Evolutionary conservation across 495 filamentous ascomycete genomes (phyloP), one percentile per base, ranked within the genome.

Genomic region (Penicillium simplicissimum): DNA sequence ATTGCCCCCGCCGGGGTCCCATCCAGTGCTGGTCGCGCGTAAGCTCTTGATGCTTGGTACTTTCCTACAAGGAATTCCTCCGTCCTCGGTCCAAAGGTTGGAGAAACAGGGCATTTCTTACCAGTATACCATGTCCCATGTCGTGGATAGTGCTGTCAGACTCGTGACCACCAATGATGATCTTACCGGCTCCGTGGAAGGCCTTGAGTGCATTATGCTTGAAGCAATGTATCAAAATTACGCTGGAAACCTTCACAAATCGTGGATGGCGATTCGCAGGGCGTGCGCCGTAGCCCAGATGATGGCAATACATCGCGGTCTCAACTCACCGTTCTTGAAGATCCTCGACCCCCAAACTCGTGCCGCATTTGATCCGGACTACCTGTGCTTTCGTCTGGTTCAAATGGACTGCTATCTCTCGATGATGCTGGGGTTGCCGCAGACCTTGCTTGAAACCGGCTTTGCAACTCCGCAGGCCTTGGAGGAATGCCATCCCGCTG

Each of bases 121-220:
- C 60, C 65, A 37, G 15, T 59, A 60, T 2, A 71, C 79, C 33
- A 74, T 74, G 70, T 38, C 56, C 19, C 67, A 69, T 4, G 64
- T 76, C 1, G 69, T 74, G 8, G 70, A 80, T 1, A 71, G 65
- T 13, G 79, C 76, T 19, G 73, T 61, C 31, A 70, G 59, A n/a
- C 62, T 79, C 5, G 77, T 84, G 8, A 81, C 74, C 1, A 72
- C 70, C 31, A 77, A 81, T 56, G 81, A 84, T 40, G 74, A 78
- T 19, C 71, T 84, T 10, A 57, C 74, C 38, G 66, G 71, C 57
- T 77, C 67, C 1, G 48, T 84, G 40, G 81, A 85, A 54, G 79
- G 76, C 13, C 47, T 84, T 4, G 79, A 82, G 52, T 83, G 78
- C 59, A 67, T 84, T 52, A 76, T 84, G 55, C 61, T 82, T 9